Evolutionary conservation across 2,329 filamentous ascomycete genomes (phyloP).

Genomic region (Aspergillus uvarum): DNA sequence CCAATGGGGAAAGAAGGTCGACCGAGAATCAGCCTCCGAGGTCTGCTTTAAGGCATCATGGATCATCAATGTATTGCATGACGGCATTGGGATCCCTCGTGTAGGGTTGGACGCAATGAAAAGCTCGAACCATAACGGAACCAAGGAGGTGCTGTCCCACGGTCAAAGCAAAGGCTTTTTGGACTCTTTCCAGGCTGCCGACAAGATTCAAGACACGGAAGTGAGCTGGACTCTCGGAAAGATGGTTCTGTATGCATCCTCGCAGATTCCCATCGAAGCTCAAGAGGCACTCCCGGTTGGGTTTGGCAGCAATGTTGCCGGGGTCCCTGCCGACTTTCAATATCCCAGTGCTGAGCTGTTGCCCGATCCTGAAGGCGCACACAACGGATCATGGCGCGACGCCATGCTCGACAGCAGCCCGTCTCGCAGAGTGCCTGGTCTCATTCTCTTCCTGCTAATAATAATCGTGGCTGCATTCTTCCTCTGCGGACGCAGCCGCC

Average conservation of each 20-base stretch:
- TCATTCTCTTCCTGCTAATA: slow-evolving; percentile 76
- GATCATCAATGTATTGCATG: slow-evolving; percentile 94
- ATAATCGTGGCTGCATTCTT: slow-evolving; percentile 68
- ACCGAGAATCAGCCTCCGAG: slow-evolving; percentile 71
- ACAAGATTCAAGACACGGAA: slow-evolving; percentile 88
- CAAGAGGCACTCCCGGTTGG: slow-evolving; percentile 72
- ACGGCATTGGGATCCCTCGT: slow-evolving; percentile 90
- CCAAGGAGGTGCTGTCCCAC: slow-evolving; percentile 66
- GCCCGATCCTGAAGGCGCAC: slow-evolving; percentile 31
- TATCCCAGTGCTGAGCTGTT: slow-evolving; percentile 55
- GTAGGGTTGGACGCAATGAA: slow-evolving; percentile 69
- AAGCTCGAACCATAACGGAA: slow-evolving; percentile 63
- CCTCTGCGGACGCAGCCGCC: slow-evolving; percentile 75
- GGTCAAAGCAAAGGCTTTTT: slow-evolving; percentile 73
- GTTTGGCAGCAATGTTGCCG: slow-evolving; percentile 79
- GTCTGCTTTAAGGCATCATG: slow-evolving; percentile 98
- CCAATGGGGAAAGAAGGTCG: slow-evolving; percentile 73
- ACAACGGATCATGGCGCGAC: slow-evolving; percentile 59
- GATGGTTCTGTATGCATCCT: slow-evolving; percentile 91
- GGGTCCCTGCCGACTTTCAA: slow-evolving; percentile 76
- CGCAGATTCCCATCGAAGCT: slow-evolving; percentile 70
- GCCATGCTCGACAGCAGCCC: slow-evolving; percentile 65
- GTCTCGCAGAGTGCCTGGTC: slow-evolving; percentile 67
- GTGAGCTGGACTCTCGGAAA: slow-evolving; percentile 97
- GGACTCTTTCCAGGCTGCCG: slow-evolving; percentile 85